These are phyloP conservation scores for Casuarina equisetifolia DNA, from an alignment of 306 rosid species.

Conservation along the genomic window DNA sequence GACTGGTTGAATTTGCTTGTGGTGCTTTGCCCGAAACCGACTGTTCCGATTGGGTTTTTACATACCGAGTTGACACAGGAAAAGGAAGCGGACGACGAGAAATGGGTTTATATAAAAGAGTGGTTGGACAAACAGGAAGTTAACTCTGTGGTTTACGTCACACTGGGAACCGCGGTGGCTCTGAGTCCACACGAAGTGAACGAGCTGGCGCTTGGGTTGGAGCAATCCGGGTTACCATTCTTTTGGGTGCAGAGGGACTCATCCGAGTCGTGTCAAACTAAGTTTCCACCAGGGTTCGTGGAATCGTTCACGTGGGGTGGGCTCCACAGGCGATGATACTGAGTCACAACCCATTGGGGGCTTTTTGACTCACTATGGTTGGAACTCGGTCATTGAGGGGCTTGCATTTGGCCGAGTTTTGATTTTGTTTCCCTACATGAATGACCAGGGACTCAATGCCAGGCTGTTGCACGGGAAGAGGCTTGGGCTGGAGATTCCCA, in stretches of 20 bases:
- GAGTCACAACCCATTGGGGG: constrained; percentile 44
- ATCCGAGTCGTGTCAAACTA: constrained; percentile 17
- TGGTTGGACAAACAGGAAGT: constrained; percentile 35
- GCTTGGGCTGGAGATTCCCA: constrained; percentile 37
- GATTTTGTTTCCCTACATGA: constrained; percentile 36
- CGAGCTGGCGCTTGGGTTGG: constrained; percentile 45
- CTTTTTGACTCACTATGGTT: constrained; percentile 50
- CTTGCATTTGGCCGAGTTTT: constrained; percentile 40
- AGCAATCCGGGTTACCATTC: constrained; percentile 35
- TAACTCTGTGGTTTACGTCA: constrained; percentile 42
- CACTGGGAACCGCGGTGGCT: constrained; percentile 39
- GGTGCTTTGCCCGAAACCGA: constrained; percentile 30
- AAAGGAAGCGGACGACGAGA: neutral
- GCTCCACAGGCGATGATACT: constrained; percentile 40
- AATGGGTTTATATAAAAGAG: constrained; percentile 9
- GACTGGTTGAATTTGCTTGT: constrained; percentile 38
- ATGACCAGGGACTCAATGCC: constrained; percentile 48
- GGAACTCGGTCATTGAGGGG: constrained; percentile 54
- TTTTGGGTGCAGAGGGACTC: constrained; percentile 40
- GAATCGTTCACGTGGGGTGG: constrained; percentile 36
- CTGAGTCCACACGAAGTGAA: constrained; percentile 32
- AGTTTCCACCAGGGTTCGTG: constrained; percentile 41
- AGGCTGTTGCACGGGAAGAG: constrained; percentile 36
- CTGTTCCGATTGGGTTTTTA: constrained; percentile 34
- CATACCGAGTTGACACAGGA: constrained; percentile 26